Evolutionary conservation across 495 filamentous ascomycete genomes (phyloP).

Genomic region (Astrothelium macrocarpum): DNA sequence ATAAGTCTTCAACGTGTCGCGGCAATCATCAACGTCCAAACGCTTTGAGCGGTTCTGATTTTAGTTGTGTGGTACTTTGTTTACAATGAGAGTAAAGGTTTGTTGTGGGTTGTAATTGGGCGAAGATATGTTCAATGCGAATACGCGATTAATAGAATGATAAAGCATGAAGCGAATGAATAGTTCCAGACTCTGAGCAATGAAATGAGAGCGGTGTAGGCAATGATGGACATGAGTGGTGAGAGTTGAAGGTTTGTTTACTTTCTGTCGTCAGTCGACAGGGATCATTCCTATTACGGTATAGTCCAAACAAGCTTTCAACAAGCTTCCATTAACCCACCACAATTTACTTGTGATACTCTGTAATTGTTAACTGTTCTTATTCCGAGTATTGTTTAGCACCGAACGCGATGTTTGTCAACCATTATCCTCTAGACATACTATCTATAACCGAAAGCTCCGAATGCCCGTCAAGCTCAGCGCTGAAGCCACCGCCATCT

Average conservation of each 20-base stretch:
- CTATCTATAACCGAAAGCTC: background rate
- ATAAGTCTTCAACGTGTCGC: background rate
- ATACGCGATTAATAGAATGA: background rate
- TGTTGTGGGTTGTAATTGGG: background rate
- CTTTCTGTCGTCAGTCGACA: conserved; percentile 4
- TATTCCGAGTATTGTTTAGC: too few species aligned
- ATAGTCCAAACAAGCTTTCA: too few species aligned
- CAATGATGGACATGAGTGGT: background rate
- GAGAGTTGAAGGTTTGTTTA: conserved; percentile 2
- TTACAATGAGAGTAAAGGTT: background rate
- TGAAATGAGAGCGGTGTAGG: background rate
- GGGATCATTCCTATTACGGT: background rate
- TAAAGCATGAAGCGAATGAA: background rate
- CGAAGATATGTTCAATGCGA: background rate
- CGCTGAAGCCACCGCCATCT: background rate
- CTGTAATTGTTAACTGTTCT: too few species aligned
- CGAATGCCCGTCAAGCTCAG: background rate
- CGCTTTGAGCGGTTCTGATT: background rate
- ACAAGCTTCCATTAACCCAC: too few species aligned
- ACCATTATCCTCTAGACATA: too few species aligned
- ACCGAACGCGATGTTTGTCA: too few species aligned
- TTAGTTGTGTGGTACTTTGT: background rate
- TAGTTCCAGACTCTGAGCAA: background rate
- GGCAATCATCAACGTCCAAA: background rate
- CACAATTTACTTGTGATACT: too few species aligned